Percentiles rank a stretch among this genome's conserved stretches.
Evolutionary conservation across 2,329 filamentous ascomycete species (phyloP).

Genomic region (Fusarium graminum): DNA sequence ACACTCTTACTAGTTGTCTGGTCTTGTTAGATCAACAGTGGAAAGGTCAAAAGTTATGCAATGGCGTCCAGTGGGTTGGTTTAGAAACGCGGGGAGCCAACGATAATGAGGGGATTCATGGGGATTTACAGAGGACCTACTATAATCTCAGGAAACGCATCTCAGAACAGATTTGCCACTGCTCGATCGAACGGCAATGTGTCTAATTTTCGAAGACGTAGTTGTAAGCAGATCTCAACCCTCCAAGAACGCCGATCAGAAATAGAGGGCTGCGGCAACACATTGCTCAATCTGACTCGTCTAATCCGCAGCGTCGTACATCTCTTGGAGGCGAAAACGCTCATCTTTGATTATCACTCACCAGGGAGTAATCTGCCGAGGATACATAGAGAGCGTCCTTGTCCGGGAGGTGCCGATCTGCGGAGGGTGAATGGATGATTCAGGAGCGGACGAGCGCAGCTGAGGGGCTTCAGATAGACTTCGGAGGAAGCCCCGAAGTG

Average conservation of each 20-base stretch:
- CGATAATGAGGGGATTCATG: slow-evolving; percentile 23
- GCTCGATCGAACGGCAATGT: background rate
- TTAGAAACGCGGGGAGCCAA: slow-evolving; percentile 23
- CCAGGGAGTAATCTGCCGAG: slow-evolving; percentile 37
- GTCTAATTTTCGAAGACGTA: slow-evolving; percentile 13
- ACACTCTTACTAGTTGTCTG: slow-evolving; percentile 17
- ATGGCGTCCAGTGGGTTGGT: slow-evolving; percentile 35
- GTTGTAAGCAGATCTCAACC: slow-evolving; percentile 40
- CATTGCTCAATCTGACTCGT: slow-evolving; percentile 15
- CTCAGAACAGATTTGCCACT: slow-evolving; percentile 21
- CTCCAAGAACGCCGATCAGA: slow-evolving; percentile 38
- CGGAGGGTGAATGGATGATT: slow-evolving; percentile 34
- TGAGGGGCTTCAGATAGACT: slow-evolving; percentile 18
- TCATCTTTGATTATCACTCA: slow-evolving; percentile 39
- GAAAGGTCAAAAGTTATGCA: slow-evolving; percentile 39
- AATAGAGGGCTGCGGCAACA: slow-evolving; percentile 31
- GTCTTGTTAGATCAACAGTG: slow-evolving; percentile 32
- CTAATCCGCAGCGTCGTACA: slow-evolving; percentile 9
- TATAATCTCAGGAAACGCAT: slow-evolving; percentile 10
- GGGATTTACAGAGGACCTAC: slow-evolving; percentile 22
- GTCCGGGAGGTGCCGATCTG: slow-evolving; percentile 38
- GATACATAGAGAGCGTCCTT: slow-evolving; percentile 34
- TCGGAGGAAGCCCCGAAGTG: slow-evolving; percentile 36
- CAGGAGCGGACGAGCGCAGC: slow-evolving; percentile 19
- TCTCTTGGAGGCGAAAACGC: slow-evolving; percentile 27